These are phyloP conservation scores for Acer yangbiense DNA, from an alignment of 345 rosid genomes.

Conservation along the genomic window DNA sequence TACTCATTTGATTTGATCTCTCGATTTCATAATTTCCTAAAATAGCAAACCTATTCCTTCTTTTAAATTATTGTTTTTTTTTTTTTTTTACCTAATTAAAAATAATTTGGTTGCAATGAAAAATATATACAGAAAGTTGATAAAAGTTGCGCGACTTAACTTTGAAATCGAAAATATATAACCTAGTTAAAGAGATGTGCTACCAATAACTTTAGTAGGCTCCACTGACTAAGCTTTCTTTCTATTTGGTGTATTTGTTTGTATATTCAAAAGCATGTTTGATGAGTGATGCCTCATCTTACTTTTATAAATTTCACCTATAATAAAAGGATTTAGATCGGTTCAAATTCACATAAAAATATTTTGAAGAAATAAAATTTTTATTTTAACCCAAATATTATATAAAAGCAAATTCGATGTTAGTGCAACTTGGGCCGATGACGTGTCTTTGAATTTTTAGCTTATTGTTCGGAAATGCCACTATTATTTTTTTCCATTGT, in stretches of 20 bases:
- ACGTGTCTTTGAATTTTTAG: too few relatives aligned
- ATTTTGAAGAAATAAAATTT: too few relatives aligned
- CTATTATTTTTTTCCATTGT: too few relatives aligned
- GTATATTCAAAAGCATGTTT: neutral
- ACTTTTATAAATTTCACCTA: neutral
- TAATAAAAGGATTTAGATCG: too few relatives aligned
- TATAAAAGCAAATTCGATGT: too few relatives aligned
- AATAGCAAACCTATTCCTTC: neutral
- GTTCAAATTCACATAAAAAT: too few relatives aligned
- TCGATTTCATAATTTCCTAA: neutral
- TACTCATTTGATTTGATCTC: neutral
- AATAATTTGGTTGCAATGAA: neutral
- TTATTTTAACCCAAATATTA: too few relatives aligned
- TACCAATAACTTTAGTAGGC: constrained; percentile 27
- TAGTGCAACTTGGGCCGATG: too few relatives aligned
- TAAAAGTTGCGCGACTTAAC: constrained; percentile 11
- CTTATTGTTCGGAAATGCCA: too few relatives aligned
- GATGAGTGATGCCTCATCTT: neutral
- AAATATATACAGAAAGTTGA: neutral
- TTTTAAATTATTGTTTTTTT: neutral
- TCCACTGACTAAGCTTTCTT: constrained; percentile 21
- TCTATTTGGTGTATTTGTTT: constrained; percentile 27
- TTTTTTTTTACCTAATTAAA: neutral
- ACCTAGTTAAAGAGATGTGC: constrained; percentile 12
- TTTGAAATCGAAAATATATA: constrained; percentile 9